Evolutionary conservation across 2,329 filamentous ascomycete genomes (phyloP).

Genomic region (Penicillium hordei): DNA sequence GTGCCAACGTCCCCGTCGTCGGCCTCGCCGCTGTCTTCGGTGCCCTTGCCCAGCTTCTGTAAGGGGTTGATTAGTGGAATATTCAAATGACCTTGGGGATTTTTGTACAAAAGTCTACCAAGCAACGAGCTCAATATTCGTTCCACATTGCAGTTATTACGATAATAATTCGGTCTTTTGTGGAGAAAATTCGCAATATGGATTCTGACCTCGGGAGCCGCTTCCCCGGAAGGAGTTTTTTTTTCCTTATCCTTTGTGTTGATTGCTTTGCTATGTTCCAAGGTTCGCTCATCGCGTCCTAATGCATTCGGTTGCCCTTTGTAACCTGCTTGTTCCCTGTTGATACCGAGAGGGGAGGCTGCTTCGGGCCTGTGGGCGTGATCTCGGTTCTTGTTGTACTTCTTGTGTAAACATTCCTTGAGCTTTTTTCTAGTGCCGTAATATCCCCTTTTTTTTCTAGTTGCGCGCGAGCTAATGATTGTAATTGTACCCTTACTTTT

Average conservation of each 20-base stretch:
- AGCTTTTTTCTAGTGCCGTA: conserved; percentile 16
- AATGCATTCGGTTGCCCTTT: conserved; percentile 27
- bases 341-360: conserved; percentile 5
- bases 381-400: conserved; percentile 11
- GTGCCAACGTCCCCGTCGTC: conserved; percentile 39
- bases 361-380: background rate
- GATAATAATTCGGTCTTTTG: conserved; percentile 44
- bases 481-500: background rate
- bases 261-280: conserved; percentile 20
- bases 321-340: conserved; percentile 12
- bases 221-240: conserved; percentile 22
- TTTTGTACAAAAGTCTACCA: conserved; percentile 41
- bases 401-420: conserved; percentile 30
- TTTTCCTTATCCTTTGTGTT: conserved; percentile 18
- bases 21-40: conserved; percentile 48
- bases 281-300: conserved; percentile 13
- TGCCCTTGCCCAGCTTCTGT: conserved; percentile 49
- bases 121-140: conserved; percentile 34
- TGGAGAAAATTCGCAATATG: conserved; percentile 32
- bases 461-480: conserved; percentile 8
- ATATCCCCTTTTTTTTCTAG: conserved; percentile 1
- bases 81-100: conserved; percentile 25
- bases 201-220: conserved; percentile 24
- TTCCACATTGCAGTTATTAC: conserved; percentile 39
- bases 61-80: conserved; percentile 36